These are phyloP conservation scores for Huntiella bhutanensis DNA, from an alignment of 2,329 filamentous ascomycete species.

Conservation along the genomic window DNA sequence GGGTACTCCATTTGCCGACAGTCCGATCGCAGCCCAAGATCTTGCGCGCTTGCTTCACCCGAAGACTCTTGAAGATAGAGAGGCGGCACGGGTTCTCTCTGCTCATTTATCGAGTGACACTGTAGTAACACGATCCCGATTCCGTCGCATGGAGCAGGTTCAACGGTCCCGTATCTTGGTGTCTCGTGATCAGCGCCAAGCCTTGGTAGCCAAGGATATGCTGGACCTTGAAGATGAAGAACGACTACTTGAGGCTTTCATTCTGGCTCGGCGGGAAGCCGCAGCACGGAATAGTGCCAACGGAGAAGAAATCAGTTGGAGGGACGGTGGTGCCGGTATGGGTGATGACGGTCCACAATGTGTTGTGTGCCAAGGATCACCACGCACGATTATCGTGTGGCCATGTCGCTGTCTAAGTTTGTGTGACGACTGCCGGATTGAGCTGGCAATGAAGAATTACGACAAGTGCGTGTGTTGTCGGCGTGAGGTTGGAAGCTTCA, in stretches of 20 bases:
- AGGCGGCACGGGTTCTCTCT: conserved; percentile 64
- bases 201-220: neutral
- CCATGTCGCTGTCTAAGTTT: conserved; percentile 86
- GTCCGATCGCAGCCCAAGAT: conserved; percentile 43
- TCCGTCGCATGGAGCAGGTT: conserved; percentile 45
- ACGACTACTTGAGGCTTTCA: conserved; percentile 39
- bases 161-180: conserved; percentile 47
- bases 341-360: conserved; percentile 61
- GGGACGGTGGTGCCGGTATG: conserved; percentile 30
- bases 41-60: conserved; percentile 72
- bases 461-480: conserved; percentile 91
- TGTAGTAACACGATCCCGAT: conserved; percentile 68
- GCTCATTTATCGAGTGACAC: conserved; percentile 54
- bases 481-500: conserved; percentile 73
- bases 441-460: conserved; percentile 91
- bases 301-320: conserved; percentile 11
- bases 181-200: neutral
- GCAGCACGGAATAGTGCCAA: conserved; percentile 1
- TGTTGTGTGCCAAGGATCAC: conserved; percentile 77
- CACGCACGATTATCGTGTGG: conserved; percentile 84
- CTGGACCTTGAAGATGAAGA: conserved; percentile 34
- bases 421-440: conserved; percentile 87
- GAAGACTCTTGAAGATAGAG: conserved; percentile 52
- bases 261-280: conserved; percentile 30
- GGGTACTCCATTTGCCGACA: conserved; percentile 35